A percentile compares a stretch with the other conserved stretches of the same genome.
Conservation (phyloP, 1,139 yeast genomes). For the Barnettozyma hawaiiensis region DNA sequence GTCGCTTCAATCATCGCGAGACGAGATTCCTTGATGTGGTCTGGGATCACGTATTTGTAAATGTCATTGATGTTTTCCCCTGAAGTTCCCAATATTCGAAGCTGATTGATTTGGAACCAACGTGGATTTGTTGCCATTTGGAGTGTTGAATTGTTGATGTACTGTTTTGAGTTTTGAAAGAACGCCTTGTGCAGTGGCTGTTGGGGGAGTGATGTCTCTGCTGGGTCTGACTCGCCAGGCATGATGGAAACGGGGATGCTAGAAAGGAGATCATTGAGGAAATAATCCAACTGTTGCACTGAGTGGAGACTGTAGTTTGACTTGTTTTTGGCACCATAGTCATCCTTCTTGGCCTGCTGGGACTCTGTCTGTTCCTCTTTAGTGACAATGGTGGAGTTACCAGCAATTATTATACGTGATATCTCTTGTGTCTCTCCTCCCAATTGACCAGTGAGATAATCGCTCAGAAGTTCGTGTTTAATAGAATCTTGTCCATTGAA, state of each 20-base stretch:
- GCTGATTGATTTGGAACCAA: conserved; percentile 54
- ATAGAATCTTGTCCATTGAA: conserved; percentile 40
- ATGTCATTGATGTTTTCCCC: conserved; percentile 87
- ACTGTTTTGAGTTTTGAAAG: conserved; percentile 44
- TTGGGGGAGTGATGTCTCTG: conserved; percentile 81
- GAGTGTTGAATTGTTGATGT: conserved; percentile 38
- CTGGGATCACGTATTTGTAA: conserved; percentile 52
- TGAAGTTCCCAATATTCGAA: conserved; percentile 61
- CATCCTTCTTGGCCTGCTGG: conserved; percentile 28
- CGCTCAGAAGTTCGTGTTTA: conserved; percentile 57
- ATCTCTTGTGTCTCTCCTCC: conserved; percentile 39
- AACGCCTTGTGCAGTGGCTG: conserved; percentile 79
- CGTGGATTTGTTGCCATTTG: conserved; percentile 67
- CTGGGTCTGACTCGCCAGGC: conserved; percentile 86
- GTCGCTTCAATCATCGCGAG: conserved; percentile 61
- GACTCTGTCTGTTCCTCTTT: conserved; percentile 19
- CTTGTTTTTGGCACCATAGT: conserved; percentile 49
- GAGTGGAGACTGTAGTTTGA: conserved; percentile 45
- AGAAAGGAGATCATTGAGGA: conserved; percentile 51
- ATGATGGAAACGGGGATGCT: conserved; percentile 66
- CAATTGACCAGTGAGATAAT: conserved; percentile 67
- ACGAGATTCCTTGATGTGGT: conserved; percentile 33
- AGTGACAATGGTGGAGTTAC: conserved; percentile 55
- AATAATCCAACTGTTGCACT: conserved; percentile 45
- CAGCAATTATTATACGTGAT: conserved; percentile 62